phyloP scores from a whole-genome alignment of 257 asterid genomes.

The Przewalskia tangutica region DNA sequence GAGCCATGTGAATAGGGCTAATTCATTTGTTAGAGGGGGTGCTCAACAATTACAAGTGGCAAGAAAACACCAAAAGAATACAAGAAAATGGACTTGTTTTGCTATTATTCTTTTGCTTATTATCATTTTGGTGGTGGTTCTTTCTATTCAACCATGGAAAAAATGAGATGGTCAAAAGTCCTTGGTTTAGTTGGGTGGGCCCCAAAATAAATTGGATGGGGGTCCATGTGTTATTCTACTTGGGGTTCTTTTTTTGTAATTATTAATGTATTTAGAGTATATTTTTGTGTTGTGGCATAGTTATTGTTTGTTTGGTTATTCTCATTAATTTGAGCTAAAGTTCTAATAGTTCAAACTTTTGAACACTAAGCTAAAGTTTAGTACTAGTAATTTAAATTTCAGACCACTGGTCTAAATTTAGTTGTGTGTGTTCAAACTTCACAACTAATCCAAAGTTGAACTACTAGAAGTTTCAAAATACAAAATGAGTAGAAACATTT shows the following conservation, averaged over 20 bases:
- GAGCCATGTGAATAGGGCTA: slow-evolving; percentile 35
- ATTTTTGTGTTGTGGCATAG: neutral
- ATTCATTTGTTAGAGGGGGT: slow-evolving; percentile 25
- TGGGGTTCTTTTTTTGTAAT: neutral
- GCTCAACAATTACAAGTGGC: slow-evolving; percentile 27
- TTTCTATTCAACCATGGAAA: slow-evolving; percentile 40
- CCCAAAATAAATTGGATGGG: neutral
- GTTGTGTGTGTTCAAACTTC: neutral
- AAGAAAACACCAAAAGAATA: slow-evolving; percentile 32
- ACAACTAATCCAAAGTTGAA: neutral
- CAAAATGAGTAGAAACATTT: neutral
- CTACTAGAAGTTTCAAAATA: neutral
- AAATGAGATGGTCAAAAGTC: neutral
- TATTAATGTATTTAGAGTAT: neutral
- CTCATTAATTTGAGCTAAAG: neutral
- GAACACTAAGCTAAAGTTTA: neutral
- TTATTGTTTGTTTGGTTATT: no score
- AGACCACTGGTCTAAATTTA: neutral
- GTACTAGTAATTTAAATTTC: neutral
- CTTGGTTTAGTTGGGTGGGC: neutral
- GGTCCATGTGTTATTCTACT: neutral
- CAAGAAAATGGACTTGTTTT: slow-evolving; percentile 36
- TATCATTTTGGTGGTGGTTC: slow-evolving; percentile 29
- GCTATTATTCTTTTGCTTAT: slow-evolving; percentile 26
- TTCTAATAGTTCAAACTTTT: neutral